These are phyloP conservation scores for Talaromyces nanjingensis DNA, from an alignment of 495 filamentous ascomycete species.

Conservation along the genomic window DNA sequence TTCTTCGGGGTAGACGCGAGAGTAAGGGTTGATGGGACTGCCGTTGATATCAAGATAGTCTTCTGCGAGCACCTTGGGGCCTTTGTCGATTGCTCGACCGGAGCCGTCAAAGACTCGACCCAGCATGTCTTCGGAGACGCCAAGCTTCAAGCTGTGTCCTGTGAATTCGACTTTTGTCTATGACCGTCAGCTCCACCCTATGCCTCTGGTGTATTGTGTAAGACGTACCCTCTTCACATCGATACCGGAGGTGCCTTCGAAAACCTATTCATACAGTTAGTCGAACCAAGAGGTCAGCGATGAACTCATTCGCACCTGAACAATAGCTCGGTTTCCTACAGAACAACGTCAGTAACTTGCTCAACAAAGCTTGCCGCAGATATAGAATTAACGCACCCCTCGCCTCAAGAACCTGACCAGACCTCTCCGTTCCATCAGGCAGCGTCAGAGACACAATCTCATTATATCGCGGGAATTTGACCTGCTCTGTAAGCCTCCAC, in stretches of 20 bases:
- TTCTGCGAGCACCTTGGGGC: slow-evolving; percentile 95
- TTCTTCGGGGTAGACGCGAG: slow-evolving; percentile 96
- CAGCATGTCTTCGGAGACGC: slow-evolving; percentile 99
- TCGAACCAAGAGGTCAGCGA: slow-evolving; percentile 16
- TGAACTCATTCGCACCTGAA: slow-evolving; percentile 54
- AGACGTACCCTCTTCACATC: slow-evolving; percentile 92
- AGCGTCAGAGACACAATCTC: slow-evolving; percentile 96
- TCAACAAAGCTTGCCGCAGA: not conserved
- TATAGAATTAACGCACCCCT: slow-evolving; percentile 55
- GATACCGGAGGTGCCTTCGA: slow-evolving; percentile 93
- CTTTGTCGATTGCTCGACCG: slow-evolving; percentile 95
- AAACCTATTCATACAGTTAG: slow-evolving; percentile 54
- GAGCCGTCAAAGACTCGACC: slow-evolving; percentile 98
- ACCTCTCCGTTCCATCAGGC: slow-evolving; percentile 87
- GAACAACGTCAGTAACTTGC: slow-evolving; percentile 8
- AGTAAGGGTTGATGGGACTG: slow-evolving; percentile 97
- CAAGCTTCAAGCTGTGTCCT: slow-evolving; percentile 92
- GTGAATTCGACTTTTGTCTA: slow-evolving; percentile 96
- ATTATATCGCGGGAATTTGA: slow-evolving; percentile 96
- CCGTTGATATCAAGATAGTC: slow-evolving; percentile 99
- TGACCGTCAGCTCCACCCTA: slow-evolving; percentile 16
- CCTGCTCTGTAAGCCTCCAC: slow-evolving; percentile 38
- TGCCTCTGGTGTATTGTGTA: not conserved
- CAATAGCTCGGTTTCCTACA: slow-evolving; percentile 81
- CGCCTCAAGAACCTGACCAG: slow-evolving; percentile 95